Percentiles rank a stretch among this genome's conserved stretches.
These are phyloP conservation scores for Pseudomonodictys pantanalensis DNA, from an alignment of 495 filamentous ascomycete species.

Conservation along the genomic window DNA sequence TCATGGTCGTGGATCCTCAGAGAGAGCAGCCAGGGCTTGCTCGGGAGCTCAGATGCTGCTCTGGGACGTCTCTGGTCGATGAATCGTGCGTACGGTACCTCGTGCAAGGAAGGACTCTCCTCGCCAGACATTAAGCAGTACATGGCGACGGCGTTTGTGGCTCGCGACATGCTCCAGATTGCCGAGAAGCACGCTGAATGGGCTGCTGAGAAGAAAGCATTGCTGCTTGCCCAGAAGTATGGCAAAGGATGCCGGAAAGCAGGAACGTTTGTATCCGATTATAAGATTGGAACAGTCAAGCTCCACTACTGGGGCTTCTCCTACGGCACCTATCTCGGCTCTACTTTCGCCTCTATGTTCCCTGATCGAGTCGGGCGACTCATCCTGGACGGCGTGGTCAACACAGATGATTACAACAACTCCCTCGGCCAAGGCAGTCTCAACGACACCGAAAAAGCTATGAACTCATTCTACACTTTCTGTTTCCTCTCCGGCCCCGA, in stretches of 20 bases:
- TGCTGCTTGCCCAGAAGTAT: not conserved
- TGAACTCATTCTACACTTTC: slow-evolving; percentile 53
- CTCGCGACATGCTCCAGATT: slow-evolving; percentile 53
- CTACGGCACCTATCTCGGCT: slow-evolving; percentile 37
- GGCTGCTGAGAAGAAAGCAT: slow-evolving; percentile 27
- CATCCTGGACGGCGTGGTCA: slow-evolving; percentile 55
- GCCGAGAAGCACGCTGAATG: slow-evolving; percentile 50
- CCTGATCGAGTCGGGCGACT: slow-evolving; percentile 51
- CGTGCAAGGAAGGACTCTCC: slow-evolving; percentile 32
- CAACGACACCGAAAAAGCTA: slow-evolving; percentile 45
- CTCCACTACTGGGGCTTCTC: slow-evolving; percentile 40
- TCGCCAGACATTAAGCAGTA: slow-evolving; percentile 45
- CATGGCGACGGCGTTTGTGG: slow-evolving; percentile 49
- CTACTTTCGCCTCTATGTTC: slow-evolving; percentile 53
- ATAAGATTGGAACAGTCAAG: slow-evolving; percentile 21
- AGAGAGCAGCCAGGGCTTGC: slow-evolving; percentile 35
- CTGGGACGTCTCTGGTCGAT: slow-evolving; percentile 42
- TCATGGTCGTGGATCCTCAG: slow-evolving; percentile 39
- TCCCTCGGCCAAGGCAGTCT: slow-evolving; percentile 38
- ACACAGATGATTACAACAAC: slow-evolving; percentile 42
- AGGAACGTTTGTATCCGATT: not conserved
- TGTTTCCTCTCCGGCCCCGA: slow-evolving; percentile 52
- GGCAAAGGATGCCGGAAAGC: too few species aligned
- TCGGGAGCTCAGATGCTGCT: slow-evolving; percentile 39
- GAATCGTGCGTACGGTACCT: slow-evolving; percentile 34